A percentile compares a stretch with the other conserved stretches of the same genome.
Conservation (phyloP, 768 basidiomycete species). For the Gelatoporia subvermispora region DNA sequence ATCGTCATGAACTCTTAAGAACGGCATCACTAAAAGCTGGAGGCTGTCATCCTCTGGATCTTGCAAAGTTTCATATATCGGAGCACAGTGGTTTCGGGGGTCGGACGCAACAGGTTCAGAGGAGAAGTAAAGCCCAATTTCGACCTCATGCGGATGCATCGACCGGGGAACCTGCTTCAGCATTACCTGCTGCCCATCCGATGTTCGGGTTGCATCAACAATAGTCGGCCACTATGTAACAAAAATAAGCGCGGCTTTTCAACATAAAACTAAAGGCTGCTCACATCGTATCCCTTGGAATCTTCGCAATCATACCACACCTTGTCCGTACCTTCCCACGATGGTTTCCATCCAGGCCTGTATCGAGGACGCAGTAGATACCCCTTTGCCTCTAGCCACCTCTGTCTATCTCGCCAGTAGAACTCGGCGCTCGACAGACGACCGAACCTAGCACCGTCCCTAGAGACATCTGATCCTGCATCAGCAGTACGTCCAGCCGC, state of each 20-base stretch:
- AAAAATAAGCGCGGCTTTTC: neutral
- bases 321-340: conserved; percentile 13
- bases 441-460: too few relatives aligned
- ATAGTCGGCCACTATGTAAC: neutral
- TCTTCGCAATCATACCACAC: conserved; percentile 1
- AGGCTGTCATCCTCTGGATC: conserved; percentile 6
- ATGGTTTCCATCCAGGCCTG: conserved; percentile 20
- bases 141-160: conserved; percentile 20
- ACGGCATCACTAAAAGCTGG: conserved; percentile 30
- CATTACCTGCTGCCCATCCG: conserved; percentile 15
- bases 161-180: conserved; percentile 15
- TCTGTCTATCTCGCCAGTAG: conserved; percentile 12
- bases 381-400: conserved; percentile 14
- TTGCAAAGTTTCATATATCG: conserved; percentile 19
- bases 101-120: conserved; percentile 16
- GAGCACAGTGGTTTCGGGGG: conserved; percentile 23
- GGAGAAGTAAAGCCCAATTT: conserved; percentile 21
- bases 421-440: neutral
- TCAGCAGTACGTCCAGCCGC: too few relatives aligned
- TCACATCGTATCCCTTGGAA: neutral
- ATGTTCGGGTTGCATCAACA: conserved; percentile 19
- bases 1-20: conserved; percentile 21
- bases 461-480: too few relatives aligned
- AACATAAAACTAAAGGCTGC: neutral
- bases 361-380: conserved; percentile 24